phyloP scores from a whole-genome alignment of 2,329 filamentous ascomycete genomes.

The Trichophyton schoenleinii region DNA sequence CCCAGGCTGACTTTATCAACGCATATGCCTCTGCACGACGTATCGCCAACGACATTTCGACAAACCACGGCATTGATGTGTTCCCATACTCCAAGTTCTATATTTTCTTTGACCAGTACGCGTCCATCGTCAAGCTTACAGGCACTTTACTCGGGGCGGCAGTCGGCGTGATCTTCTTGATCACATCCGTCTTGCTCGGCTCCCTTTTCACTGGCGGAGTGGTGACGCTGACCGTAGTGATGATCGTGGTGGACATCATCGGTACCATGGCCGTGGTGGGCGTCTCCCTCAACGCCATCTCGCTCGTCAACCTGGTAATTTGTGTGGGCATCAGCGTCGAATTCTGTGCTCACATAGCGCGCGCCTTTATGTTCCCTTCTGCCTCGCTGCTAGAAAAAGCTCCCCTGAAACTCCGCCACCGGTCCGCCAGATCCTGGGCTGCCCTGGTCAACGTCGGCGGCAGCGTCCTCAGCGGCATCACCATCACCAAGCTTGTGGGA shows the following conservation, averaged over 20 bases:
- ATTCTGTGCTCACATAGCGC: conserved; percentile 92
- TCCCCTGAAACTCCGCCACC: conserved; percentile 63
- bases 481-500: conserved; percentile 84
- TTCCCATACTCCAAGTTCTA: conserved; percentile 98
- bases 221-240: conserved; percentile 74
- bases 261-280: conserved; percentile 83
- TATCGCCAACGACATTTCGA: conserved; percentile 64
- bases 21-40: conserved; percentile 82
- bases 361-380: conserved; percentile 90
- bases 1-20: conserved; percentile 82
- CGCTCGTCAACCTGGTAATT: conserved; percentile 90
- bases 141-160: conserved; percentile 69
- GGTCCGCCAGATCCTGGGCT: conserved; percentile 80
- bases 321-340: conserved; percentile 94
- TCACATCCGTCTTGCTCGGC: conserved; percentile 70
- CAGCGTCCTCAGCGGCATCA: conserved; percentile 92
- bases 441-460: conserved; percentile 89
- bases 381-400: conserved; percentile 68
- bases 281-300: conserved; percentile 89
- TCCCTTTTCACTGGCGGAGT: conserved; percentile 69
- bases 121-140: conserved; percentile 68
- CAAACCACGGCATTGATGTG: conserved; percentile 61
- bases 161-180: conserved; percentile 68
- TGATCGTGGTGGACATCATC: conserved; percentile 90
- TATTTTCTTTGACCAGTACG: conserved; percentile 98